Evolutionary conservation across 768 basidiomycete species (phyloP).

Genomic region (Leccinum longicurvipes): DNA sequence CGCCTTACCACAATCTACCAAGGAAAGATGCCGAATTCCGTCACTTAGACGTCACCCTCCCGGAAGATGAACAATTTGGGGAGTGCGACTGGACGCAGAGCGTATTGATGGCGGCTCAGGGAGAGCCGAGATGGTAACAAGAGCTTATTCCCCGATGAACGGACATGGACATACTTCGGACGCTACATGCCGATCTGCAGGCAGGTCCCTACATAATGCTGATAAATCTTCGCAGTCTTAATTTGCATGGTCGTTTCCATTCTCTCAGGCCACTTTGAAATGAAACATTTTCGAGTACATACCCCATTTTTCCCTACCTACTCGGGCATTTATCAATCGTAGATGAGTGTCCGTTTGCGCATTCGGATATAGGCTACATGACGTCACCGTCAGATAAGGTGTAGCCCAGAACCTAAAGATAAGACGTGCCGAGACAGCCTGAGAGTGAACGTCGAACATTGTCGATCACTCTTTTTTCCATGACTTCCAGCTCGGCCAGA

Average conservation of each 20-base stretch:
- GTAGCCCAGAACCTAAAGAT: constrained; percentile 3
- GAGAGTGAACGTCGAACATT: constrained; percentile 2
- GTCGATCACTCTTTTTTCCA: constrained; percentile 20
- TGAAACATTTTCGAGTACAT: constrained; percentile 21
- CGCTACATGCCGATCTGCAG: constrained; percentile 29
- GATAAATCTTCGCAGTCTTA: constrained; percentile 10
- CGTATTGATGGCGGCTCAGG: constrained; percentile 64
- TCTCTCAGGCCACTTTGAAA: constrained; percentile 7
- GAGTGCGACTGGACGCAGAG: constrained; percentile 72
- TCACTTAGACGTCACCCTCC: constrained; percentile 25
- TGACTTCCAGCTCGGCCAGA: constrained; percentile 48
- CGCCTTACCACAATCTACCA: constrained; percentile 15
- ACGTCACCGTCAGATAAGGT: constrained; percentile 19
- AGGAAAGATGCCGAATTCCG: constrained; percentile 24
- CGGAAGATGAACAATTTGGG: constrained; percentile 39
- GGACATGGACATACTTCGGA: constrained; percentile 15
- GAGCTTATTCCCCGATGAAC: constrained; percentile 7
- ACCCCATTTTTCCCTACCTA: constrained; percentile 14
- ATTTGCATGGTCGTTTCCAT: constrained; percentile 15
- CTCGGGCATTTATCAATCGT: not conserved
- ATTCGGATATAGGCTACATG: constrained; percentile 15
- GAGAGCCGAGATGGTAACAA: constrained; percentile 38
- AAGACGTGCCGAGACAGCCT: constrained; percentile 8
- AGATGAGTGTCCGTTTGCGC: not conserved
- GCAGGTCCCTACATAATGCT: constrained; percentile 26